Percentiles rank a stretch among this genome's conserved stretches.
Evolutionary conservation across 345 rosid genomes (phyloP).

Genomic region (Gossypium stocksii): DNA sequence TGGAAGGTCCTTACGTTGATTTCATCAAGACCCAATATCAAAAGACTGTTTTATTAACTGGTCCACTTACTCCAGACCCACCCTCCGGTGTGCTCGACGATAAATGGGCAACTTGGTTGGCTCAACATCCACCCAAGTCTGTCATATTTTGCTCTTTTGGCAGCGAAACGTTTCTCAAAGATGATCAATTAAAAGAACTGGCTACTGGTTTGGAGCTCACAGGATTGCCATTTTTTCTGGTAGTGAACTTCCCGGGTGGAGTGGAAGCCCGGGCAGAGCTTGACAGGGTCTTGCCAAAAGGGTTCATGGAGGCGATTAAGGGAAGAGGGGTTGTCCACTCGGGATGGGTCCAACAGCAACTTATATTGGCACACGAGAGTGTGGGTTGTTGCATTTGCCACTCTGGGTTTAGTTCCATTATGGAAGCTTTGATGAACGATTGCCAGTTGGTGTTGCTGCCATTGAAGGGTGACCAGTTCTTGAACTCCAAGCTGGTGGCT

Average conservation of each 20-base stretch:
- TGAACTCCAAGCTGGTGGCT: slow-evolving; percentile 29
- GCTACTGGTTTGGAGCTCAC: slow-evolving; percentile 32
- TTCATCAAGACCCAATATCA: slow-evolving; percentile 12
- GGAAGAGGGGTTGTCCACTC: slow-evolving; percentile 25
- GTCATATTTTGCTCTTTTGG: slow-evolving; percentile 33
- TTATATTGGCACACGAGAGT: slow-evolving; percentile 21
- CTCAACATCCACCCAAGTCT: slow-evolving; percentile 21
- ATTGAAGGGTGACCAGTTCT: slow-evolving; percentile 33
- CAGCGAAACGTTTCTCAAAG: slow-evolving; percentile 29
- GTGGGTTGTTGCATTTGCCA: slow-evolving; percentile 32
- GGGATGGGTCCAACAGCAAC: slow-evolving; percentile 37
- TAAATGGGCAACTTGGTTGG: slow-evolving; percentile 31
- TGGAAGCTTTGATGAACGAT: slow-evolving; percentile 30
- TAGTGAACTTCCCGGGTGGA: slow-evolving; percentile 23
- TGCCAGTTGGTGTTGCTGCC: slow-evolving; percentile 37
- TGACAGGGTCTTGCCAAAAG: slow-evolving; percentile 20
- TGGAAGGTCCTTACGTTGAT: slow-evolving; percentile 30
- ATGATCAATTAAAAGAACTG: slow-evolving; percentile 25
- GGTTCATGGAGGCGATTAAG: slow-evolving; percentile 20
- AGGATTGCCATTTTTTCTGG: slow-evolving; percentile 31
- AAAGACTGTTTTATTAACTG: slow-evolving; percentile 25
- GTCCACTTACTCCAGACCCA: slow-evolving; percentile 31
- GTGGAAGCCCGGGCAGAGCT: slow-evolving; percentile 1
- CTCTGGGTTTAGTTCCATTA: slow-evolving; percentile 31
- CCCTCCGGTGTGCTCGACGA: slow-evolving; percentile 25